Evolutionary conservation across 345 rosid species (phyloP).

Genomic region (Camelina sativa): DNA sequence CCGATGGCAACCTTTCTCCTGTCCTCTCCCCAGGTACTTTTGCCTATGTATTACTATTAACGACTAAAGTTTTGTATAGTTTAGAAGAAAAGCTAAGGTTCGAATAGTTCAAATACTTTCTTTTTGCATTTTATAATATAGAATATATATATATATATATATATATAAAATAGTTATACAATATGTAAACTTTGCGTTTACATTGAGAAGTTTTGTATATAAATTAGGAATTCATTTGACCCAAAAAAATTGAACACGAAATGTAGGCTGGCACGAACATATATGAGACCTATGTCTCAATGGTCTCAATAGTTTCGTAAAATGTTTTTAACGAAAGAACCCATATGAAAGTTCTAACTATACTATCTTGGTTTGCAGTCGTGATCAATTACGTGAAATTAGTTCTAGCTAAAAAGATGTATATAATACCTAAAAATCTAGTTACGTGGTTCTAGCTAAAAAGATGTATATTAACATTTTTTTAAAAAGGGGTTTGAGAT

Average conservation of each 20-base stretch:
- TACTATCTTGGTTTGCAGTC: not conserved
- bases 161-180: not conserved
- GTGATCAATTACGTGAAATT: not conserved
- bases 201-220: not conserved
- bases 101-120: not conserved
- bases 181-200: not conserved
- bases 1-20: slow-evolving; percentile 78
- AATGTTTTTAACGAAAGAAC: not conserved
- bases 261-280: not conserved
- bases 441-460: not conserved
- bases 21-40: slow-evolving; percentile 69
- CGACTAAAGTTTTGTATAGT: slow-evolving; percentile 2
- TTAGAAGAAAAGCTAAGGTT: not conserved
- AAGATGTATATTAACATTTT: not conserved
- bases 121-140: not conserved
- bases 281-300: not conserved
- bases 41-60: not conserved
- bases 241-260: not conserved
- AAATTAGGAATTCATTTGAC: not conserved
- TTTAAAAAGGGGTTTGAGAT: not conserved
- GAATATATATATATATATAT: not conserved
- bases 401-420: not conserved
- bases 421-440: not conserved
- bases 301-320: not conserved
- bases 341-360: not conserved